A percentile compares a stretch with the other conserved stretches of the same genome.
These are phyloP conservation scores for Circinella minor DNA, from an alignment of 371 early-diverging fungal species.

Conservation along the genomic window DNA sequence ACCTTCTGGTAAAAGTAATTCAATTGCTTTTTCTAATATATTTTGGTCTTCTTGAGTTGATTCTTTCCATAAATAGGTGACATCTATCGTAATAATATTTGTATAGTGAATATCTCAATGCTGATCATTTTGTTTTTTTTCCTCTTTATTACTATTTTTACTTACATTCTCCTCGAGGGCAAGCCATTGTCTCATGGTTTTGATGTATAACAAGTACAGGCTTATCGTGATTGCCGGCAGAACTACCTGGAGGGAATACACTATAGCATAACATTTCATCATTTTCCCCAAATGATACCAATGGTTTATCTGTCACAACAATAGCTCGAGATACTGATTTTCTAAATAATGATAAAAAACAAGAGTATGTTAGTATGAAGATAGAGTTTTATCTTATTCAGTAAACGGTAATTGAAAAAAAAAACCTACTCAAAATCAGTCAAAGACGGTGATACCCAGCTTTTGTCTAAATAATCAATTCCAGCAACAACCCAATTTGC, in stretches of 20 bases:
- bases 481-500: constrained; percentile 54
- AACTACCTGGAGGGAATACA: constrained; percentile 46
- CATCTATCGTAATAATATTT: constrained; percentile 17
- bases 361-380: constrained; percentile 9
- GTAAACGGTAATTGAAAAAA: neutral
- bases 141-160: neutral
- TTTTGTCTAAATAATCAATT: constrained; percentile 53
- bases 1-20: constrained; percentile 32
- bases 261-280: constrained; percentile 47
- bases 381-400: no score
- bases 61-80: constrained; percentile 38
- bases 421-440: constrained; percentile 29
- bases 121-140: no score
- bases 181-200: constrained; percentile 64
- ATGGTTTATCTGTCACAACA: constrained; percentile 47
- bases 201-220: constrained; percentile 62
- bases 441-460: constrained; percentile 36
- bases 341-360: constrained; percentile 22
- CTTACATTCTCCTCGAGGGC: constrained; percentile 68
- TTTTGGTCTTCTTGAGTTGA: constrained; percentile 32
- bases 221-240: constrained; percentile 53
- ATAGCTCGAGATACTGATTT: constrained; percentile 57
- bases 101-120: no score
- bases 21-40: constrained; percentile 26
- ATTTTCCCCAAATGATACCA: constrained; percentile 39